A percentile compares a stretch with the other conserved stretches of the same genome.
These are phyloP conservation scores for Berkeleyomyces basicola DNA, from an alignment of 2,329 filamentous ascomycete genomes.

Conservation along the genomic window DNA sequence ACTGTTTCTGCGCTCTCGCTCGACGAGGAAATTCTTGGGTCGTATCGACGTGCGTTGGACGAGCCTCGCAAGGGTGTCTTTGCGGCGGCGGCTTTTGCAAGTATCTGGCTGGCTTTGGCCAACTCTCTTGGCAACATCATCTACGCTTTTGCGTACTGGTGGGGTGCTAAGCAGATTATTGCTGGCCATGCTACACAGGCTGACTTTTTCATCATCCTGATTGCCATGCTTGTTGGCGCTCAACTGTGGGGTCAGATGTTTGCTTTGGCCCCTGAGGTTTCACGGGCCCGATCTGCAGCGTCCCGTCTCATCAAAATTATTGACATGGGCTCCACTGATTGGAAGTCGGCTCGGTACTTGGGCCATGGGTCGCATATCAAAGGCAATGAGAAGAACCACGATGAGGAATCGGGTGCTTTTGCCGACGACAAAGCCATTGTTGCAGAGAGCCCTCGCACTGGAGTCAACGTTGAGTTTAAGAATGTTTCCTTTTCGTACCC, in stretches of 20 bases:
- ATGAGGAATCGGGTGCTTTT: conserved; percentile 23
- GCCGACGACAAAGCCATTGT: background rate
- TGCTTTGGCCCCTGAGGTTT: conserved; percentile 57
- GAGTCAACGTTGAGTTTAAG: conserved; percentile 32
- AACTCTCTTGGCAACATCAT: conserved; percentile 48
- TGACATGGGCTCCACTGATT: conserved; percentile 23
- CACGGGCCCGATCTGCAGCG: conserved; percentile 45
- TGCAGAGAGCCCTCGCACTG: conserved; percentile 18
- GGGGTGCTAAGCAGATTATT: conserved; percentile 55
- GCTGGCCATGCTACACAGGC: conserved; percentile 45
- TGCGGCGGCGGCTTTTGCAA: conserved; percentile 32
- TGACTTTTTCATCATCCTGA: conserved; percentile 60
- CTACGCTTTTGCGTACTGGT: conserved; percentile 66
- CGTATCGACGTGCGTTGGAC: conserved; percentile 35
- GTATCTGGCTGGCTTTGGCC: conserved; percentile 43
- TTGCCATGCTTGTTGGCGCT: conserved; percentile 54
- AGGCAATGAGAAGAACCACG: conserved; percentile 17
- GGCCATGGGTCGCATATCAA: conserved; percentile 16
- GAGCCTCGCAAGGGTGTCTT: conserved; percentile 38
- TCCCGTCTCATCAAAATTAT: conserved; percentile 38
- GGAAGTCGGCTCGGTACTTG: conserved; percentile 11
- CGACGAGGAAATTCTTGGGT: conserved; percentile 33
- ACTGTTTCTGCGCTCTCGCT: conserved; percentile 41
- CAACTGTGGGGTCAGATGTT: conserved; percentile 62
- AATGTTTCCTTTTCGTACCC: conserved; percentile 51